Percentiles rank a stretch among this genome's conserved stretches.
Conservation (phyloP, 306 rosid species). For the Psophocarpus tetragonolobus region DNA sequence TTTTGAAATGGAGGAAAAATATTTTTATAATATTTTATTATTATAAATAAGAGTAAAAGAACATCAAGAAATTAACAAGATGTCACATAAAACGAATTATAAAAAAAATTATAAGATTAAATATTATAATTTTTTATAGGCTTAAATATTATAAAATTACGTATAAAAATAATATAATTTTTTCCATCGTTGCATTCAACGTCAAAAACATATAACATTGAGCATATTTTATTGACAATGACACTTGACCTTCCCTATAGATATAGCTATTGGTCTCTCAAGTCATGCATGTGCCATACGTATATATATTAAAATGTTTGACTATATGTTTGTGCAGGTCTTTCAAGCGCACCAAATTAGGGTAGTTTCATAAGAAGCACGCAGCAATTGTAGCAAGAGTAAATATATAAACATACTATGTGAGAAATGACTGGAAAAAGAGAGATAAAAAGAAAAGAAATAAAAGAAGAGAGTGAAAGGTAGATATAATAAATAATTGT, state of each 20-base stretch:
- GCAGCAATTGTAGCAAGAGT: not conserved
- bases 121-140: too few species aligned
- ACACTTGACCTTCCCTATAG: conserved; percentile 53
- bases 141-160: not conserved
- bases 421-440: not conserved
- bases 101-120: not conserved
- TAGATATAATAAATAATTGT: too few species aligned
- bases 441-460: not conserved
- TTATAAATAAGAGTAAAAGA: too few species aligned
- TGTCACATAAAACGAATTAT: not conserved
- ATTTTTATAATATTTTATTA: not conserved
- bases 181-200: not conserved
- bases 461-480: not conserved
- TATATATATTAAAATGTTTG: conserved; percentile 9
- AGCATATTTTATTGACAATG: conserved; percentile 41
- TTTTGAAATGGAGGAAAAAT: not conserved
- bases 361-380: not conserved
- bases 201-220: conserved; percentile 19
- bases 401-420: not conserved
- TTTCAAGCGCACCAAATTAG: not conserved
- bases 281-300: conserved; percentile 40
- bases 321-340: conserved; percentile 19
- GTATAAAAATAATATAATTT: not conserved
- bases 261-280: conserved; percentile 27
- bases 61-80: not conserved